These are phyloP conservation scores for Leccinum subspadiceum DNA, from an alignment of 1,284 basidiomycete genomes.

Conservation along the genomic window DNA sequence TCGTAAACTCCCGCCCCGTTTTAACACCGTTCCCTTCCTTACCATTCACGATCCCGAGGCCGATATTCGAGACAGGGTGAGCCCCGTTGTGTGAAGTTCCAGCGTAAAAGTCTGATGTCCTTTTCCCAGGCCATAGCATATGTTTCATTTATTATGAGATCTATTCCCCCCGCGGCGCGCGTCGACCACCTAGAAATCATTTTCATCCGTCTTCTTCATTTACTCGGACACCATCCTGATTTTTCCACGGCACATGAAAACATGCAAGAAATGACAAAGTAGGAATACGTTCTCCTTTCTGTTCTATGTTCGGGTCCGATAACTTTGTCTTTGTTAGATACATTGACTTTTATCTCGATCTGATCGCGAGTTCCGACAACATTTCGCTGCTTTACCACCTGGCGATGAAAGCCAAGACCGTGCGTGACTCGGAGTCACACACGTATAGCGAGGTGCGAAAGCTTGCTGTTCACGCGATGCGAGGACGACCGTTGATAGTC, in stretches of 20 bases:
- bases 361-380: slow-evolving; percentile 75
- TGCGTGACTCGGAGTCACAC: slow-evolving; percentile 72
- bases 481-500: neutral
- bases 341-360: slow-evolving; percentile 84
- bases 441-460: slow-evolving; percentile 62
- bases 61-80: slow-evolving; percentile 66
- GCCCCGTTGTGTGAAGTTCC: slow-evolving; percentile 13
- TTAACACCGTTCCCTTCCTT: slow-evolving; percentile 85
- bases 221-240: slow-evolving; percentile 94
- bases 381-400: slow-evolving; percentile 83
- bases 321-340: slow-evolving; percentile 53
- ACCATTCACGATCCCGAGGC: slow-evolving; percentile 89
- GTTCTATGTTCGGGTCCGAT: neutral
- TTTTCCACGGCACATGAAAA: slow-evolving; percentile 64
- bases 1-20: slow-evolving; percentile 67
- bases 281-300: slow-evolving; percentile 21
- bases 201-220: slow-evolving; percentile 83
- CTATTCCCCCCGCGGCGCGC: slow-evolving; percentile 52
- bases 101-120: neutral
- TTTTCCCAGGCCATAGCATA: slow-evolving; percentile 55
- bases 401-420: slow-evolving; percentile 82
- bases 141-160: slow-evolving; percentile 46
- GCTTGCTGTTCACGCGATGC: neutral
- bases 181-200: slow-evolving; percentile 76
- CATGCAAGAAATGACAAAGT: slow-evolving; percentile 74